Base-by-base conservation (phyloP, 352 stramenopile species). In the Phytophthora cryptogea region DNA sequence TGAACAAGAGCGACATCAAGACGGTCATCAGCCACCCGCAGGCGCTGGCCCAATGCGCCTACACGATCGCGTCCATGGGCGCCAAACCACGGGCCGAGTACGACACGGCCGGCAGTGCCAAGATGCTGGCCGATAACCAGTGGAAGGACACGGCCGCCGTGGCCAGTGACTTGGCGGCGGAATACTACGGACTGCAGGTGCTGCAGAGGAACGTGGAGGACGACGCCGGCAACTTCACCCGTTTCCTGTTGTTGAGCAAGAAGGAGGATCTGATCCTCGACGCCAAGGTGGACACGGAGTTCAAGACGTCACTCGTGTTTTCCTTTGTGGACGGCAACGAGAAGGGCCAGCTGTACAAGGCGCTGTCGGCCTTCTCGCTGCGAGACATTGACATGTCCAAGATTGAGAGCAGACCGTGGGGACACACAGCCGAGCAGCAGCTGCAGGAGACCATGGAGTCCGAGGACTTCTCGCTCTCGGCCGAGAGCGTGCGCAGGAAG, bases 11-110 rank as follows among this genome's bases (percentile, higher is more conserved):
- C 36, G 84, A 98, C 66, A 96, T 99, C 51, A 98, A 97, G 76
- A 98, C 90, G 63, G 93, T 98, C 39, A 98, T 98, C 59, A 98
- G 88, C 56, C 96, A 99, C 76, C 92, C 94, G 27, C 96, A 99
- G 71, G 96, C 96, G 16, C 80, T 99, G 52, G 96, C 96, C 47
- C 96, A 99, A 74, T 99, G 95, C 72, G 89, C 97, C 48, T 89
- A 97, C 73, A 98, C 97, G 58, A 90, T 99, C 42, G 76, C 91
- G 27, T 74, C 78, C 33, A 81, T 97, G 59, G 88, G 89, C 4
- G 78, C 76, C 10, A 70, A 93, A 44, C 76, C 76, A 10, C 88
- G 90, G 1, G 78, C 89, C 3, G 97, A 96, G 62, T 99, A 99
- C 74, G 97, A 99, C 78, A 99, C 97, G 16, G 97, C 97, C 5